These are phyloP conservation scores for Boletus sp. DNA, from an alignment of 768 basidiomycete species.

Conservation along the genomic window DNA sequence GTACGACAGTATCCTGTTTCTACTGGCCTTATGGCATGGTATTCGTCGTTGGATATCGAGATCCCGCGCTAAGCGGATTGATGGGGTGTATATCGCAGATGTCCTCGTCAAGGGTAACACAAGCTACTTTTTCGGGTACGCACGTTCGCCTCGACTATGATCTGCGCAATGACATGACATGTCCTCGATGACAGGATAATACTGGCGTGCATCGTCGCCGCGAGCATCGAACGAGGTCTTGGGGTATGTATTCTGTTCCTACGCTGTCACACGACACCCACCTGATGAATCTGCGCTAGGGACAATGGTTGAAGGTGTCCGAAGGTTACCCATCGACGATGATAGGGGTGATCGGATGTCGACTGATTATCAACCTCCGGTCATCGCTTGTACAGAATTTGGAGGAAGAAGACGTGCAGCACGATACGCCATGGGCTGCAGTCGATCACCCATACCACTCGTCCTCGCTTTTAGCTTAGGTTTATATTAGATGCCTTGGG, in stretches of 20 bases:
- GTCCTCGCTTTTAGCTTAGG: background rate
- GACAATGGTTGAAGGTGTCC: conserved; percentile 4
- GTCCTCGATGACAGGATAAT: conserved; percentile 4
- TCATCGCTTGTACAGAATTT: background rate
- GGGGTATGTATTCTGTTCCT: background rate
- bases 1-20: background rate
- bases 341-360: conserved; percentile 8
- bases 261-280: too few species aligned
- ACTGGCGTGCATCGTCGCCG: conserved; percentile 1
- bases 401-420: background rate
- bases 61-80: background rate
- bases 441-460: background rate
- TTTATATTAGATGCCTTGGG: background rate
- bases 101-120: background rate
- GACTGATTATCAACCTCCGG: conserved; percentile 6
- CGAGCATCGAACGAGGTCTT: background rate
- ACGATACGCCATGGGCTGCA: background rate
- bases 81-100: background rate
- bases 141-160: too few species aligned
- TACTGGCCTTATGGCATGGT: background rate
- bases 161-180: too few species aligned
- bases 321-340: conserved; percentile 3
- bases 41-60: background rate
- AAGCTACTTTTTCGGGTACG: background rate
- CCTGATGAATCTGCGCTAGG: background rate